Base-by-base conservation (phyloP, 331 rosid species). In the Stylosanthes scabra region DNA sequence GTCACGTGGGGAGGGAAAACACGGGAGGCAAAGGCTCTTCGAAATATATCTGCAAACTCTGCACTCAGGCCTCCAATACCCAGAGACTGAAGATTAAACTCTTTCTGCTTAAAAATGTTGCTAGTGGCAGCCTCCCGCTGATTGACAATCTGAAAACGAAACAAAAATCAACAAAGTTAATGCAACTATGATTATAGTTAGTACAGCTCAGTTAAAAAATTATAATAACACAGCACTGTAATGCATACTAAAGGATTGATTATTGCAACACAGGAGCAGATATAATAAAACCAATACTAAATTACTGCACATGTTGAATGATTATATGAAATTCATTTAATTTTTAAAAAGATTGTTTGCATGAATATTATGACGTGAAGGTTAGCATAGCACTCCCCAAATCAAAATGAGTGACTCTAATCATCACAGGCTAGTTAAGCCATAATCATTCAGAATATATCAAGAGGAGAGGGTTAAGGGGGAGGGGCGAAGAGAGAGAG, bases 21-120 rank as follows among this genome's bases (percentile, higher is more conserved):
- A 77, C 99, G 99, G 47, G 99, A 95, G 20, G 99, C 97, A 84
- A 95, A 95, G 66, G 99, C 99, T 87, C 99, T 91, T 85, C 99
- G 90, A 77, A 94, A 94, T 88, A 94, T 94, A 74, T 91, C 97
- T 51, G 89, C 96, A 78, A 95, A 95, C 83, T 95, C 99, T 0
- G 88, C 97, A 63, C 96, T 81, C 81, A 95, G 70, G 50, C 99
- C 99, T 66, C 99, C 99, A 70, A 95, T 95, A 59, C 99, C 99
- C 59, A 95, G 89, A 52, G 90, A 57, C 87, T 95, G 81, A 74
- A 95, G 99, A 81, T 95, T 91, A 77, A 95, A 95, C 75, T 91
- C 99, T 68, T 94, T 94, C 66, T 90, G 97, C 89, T 85, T 84
- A 75, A 95, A 95, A 65, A 95, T 86, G 77, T 75, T 91, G 81